phyloP scores from a whole-genome alignment of 202 grass and related monocot species.

The Schoenoplectus triqueter region DNA sequence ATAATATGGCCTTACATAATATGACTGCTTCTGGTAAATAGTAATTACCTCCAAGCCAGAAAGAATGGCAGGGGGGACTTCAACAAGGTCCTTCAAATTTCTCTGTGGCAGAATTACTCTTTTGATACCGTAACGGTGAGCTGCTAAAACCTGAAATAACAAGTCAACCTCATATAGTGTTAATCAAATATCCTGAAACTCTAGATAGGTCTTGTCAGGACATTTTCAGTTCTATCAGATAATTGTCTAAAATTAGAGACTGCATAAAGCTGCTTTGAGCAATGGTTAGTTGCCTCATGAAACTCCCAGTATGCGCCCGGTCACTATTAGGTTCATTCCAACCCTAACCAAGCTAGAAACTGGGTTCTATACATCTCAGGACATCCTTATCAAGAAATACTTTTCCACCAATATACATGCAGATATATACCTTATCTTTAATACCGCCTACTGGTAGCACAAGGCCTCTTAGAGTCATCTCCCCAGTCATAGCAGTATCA shows the following conservation, averaged over 20 bases:
- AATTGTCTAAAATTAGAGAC: background rate
- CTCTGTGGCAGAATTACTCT: constrained; percentile 96
- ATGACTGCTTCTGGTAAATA: constrained; percentile 7
- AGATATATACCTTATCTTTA: constrained; percentile 82
- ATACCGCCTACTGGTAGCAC: constrained; percentile 95
- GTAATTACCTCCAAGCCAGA: constrained; percentile 75
- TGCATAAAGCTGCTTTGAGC: background rate
- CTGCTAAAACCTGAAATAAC: constrained; percentile 64
- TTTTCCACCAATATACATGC: background rate
- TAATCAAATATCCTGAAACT: background rate
- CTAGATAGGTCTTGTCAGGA: too few species aligned
- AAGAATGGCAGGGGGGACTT: constrained; percentile 82
- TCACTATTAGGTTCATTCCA: background rate
- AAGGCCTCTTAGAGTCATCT: constrained; percentile 95
- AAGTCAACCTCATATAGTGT: constrained; percentile 2
- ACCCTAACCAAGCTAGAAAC: background rate
- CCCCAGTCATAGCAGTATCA: constrained; percentile 98
- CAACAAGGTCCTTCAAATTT: constrained; percentile 88
- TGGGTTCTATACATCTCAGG: background rate
- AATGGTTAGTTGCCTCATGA: background rate
- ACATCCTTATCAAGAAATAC: too few species aligned
- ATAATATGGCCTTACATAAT: background rate
- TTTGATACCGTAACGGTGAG: constrained; percentile 92
- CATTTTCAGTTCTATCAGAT: too few species aligned
- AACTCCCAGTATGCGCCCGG: background rate